Conservation (phyloP, 768 basidiomycete species). For the Psilocybe cubensis region DNA sequence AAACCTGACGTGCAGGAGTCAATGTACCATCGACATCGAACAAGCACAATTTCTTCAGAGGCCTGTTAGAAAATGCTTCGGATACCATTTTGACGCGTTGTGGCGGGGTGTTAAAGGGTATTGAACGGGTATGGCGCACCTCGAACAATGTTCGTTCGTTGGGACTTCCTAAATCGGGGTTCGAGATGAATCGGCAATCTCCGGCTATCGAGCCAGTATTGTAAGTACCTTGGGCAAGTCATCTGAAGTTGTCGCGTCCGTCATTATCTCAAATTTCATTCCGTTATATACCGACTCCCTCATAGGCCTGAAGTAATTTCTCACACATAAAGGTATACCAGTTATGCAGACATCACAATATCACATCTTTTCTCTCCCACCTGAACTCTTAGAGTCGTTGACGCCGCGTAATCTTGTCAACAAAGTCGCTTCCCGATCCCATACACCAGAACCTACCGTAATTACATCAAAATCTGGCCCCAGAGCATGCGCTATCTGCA, state of each 20-base stretch:
- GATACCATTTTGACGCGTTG: constrained; percentile 49
- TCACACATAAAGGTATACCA: background rate
- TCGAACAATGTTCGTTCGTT: background rate
- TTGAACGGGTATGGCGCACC: background rate
- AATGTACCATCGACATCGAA: constrained; percentile 89
- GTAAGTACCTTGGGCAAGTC: constrained; percentile 10
- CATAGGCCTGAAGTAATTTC: background rate
- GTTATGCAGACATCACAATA: constrained; percentile 43
- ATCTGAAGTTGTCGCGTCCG: background rate
- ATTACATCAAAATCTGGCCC: constrained; percentile 41
- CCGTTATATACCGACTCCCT: background rate
- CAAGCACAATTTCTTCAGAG: constrained; percentile 68
- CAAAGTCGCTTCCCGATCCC: constrained; percentile 37
- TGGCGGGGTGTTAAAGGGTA: background rate
- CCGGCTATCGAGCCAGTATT: constrained; percentile 23
- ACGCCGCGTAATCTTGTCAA: constrained; percentile 66
- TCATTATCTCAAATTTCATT: background rate
- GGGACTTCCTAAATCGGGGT: background rate
- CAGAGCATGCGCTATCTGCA: constrained; percentile 73
- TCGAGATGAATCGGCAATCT: constrained; percentile 19
- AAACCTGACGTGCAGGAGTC: constrained; percentile 67
- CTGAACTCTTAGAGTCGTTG: constrained; percentile 68
- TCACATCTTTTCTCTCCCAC: constrained; percentile 75
- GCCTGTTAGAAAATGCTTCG: constrained; percentile 59
- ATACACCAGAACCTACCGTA: constrained; percentile 34